A percentile compares a stretch with the other conserved stretches of the same genome.
Conservation (phyloP, 2,329 filamentous ascomycete species). For the Ceratocystis diversiconidia region DNA sequence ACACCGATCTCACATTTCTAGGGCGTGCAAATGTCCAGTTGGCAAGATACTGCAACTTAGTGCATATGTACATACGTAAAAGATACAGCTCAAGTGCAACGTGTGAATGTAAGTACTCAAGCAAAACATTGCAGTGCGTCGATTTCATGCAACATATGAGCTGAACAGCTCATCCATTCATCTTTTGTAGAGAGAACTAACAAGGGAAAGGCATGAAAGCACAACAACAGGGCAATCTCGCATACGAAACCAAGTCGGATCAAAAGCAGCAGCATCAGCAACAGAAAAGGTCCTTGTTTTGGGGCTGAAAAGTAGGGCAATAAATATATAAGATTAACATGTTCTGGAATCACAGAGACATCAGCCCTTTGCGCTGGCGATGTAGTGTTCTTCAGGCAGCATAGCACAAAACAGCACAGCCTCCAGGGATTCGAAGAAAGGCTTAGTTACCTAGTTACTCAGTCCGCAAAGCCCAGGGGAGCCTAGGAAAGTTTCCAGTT, state of each 20-base stretch:
- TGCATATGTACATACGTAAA: neutral
- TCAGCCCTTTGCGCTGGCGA: neutral
- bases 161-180: neutral
- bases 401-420: neutral
- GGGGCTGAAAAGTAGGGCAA: neutral
- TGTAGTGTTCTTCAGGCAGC: neutral
- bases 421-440: neutral
- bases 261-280: no score
- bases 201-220: no score
- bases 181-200: neutral
- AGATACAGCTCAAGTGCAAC: neutral
- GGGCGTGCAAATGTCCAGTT: neutral
- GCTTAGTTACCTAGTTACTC: neutral
- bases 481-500: neutral
- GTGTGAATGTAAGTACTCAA: no score
- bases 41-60: neutral
- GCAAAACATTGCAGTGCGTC: no score
- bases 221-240: no score
- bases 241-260: no score
- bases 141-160: neutral
- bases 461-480: no score
- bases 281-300: neutral
- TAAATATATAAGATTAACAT: neutral
- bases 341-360: slow-evolving; percentile 1
- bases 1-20: neutral